Evolutionary conservation across 345 rosid species (phyloP), one percentile per base, ranked within the genome.

Genomic region (Euphorbia peplus): DNA sequence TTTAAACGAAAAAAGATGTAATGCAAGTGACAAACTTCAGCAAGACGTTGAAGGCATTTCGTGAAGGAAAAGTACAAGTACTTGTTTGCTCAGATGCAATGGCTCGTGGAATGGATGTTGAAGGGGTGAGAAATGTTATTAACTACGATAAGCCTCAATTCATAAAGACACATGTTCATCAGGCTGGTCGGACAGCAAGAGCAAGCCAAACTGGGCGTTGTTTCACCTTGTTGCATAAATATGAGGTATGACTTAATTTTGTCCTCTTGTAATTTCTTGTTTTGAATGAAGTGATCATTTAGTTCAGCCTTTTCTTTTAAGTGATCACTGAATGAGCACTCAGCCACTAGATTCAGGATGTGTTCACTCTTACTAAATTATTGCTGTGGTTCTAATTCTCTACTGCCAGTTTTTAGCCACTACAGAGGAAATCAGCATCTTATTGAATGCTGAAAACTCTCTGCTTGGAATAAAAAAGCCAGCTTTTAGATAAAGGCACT

Each of bases 71-170:
- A 59, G 72, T 86, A 46, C 96, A 91, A 76, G 96, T 95, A 73
- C 97, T 91, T 76, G 96, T 91, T 73, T 86, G 95, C 63, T 91
- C 96, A 32, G 99, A 95, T 83, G 93, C 95, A 37, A 84, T 95
- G 88, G 86, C 98, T 60, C 96, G 96, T 74, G 99, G 99, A 73
- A 91, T 88, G 92, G 98, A 95, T 74, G 95, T 91, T 60, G 90
- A 90, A 81, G 96, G 93, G 63, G 96, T 95, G 78, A 80, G 83
- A 76, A 88, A 87, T 82, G 96, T 90, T 28, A 74, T 91, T 54
- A 95, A 95, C 68, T 91, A 95, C 71, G 96, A 95, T 70, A 86
- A 85, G 88, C 98, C 99, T 69, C 68, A 84, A 2, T 85, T 74
- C 74, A 76, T 88, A 56, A 95, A 90, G 82, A 91, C 95, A 32